These are phyloP conservation scores for Starmerella powellii DNA, from an alignment of 805 yeast genomes.

Conservation along the genomic window DNA sequence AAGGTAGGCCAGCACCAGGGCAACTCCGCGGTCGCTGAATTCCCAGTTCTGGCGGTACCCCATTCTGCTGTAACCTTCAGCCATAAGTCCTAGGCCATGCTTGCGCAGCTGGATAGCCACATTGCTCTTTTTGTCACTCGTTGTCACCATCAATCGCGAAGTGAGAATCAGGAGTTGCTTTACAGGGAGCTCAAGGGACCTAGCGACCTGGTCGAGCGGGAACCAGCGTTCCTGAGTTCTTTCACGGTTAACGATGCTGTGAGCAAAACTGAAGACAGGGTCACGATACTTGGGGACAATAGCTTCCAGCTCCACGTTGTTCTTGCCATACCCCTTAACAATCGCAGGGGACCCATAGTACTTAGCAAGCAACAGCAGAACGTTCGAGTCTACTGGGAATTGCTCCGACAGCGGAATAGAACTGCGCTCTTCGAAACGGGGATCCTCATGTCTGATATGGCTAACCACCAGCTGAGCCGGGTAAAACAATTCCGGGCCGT, in stretches of 20 bases:
- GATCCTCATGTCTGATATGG: slow-evolving; percentile 58
- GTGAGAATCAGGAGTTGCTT: slow-evolving; percentile 66
- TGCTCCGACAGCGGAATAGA: slow-evolving; percentile 73
- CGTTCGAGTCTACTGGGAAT: slow-evolving; percentile 60
- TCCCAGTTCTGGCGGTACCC: slow-evolving; percentile 57
- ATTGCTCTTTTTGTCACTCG: slow-evolving; percentile 38
- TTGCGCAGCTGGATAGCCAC: slow-evolving; percentile 78
- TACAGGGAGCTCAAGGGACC: slow-evolving; percentile 44
- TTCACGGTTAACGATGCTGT: slow-evolving; percentile 47
- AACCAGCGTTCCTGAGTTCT: slow-evolving; percentile 43
- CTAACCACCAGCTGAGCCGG: slow-evolving; percentile 80
- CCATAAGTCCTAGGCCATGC: slow-evolving; percentile 68
- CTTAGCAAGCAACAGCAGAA: slow-evolving; percentile 69
- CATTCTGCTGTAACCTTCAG: slow-evolving; percentile 71
- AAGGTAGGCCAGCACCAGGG: slow-evolving; percentile 50
- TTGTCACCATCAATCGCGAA: slow-evolving; percentile 50
- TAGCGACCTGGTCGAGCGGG: slow-evolving; percentile 55
- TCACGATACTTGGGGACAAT: slow-evolving; percentile 15
- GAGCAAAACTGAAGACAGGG: slow-evolving; percentile 57
- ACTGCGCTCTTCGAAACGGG: slow-evolving; percentile 55
- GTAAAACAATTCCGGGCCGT: slow-evolving; percentile 39
- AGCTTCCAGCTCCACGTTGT: slow-evolving; percentile 28
- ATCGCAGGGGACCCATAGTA: slow-evolving; percentile 71
- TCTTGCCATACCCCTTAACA: slow-evolving; percentile 30
- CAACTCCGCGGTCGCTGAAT: slow-evolving; percentile 62